These are phyloP conservation scores for Rhinocladiella mackenziei DNA, from an alignment of 2,329 filamentous ascomycete genomes.

Conservation along the genomic window DNA sequence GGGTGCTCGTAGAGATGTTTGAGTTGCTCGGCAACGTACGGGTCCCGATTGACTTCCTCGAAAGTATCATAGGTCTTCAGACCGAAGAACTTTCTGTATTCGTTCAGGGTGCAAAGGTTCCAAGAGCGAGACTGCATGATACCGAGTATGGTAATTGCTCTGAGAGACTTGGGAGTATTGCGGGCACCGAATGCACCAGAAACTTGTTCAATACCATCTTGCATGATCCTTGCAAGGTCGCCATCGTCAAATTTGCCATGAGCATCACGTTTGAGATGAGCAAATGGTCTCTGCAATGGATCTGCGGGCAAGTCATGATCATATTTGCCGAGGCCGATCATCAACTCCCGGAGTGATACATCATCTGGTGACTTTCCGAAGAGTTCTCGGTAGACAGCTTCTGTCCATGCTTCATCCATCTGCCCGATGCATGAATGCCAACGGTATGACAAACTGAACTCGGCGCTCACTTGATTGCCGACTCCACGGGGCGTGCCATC, in stretches of 20 bases:
- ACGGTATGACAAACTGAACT: slow-evolving; percentile 83
- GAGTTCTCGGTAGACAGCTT: slow-evolving; percentile 61
- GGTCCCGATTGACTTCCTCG: slow-evolving; percentile 78
- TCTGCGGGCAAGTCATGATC: slow-evolving; percentile 60
- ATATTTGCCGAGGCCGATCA: slow-evolving; percentile 60
- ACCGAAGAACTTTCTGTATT: slow-evolving; percentile 78
- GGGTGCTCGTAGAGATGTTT: slow-evolving; percentile 65
- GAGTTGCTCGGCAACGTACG: slow-evolving; percentile 62
- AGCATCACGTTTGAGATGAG: slow-evolving; percentile 57
- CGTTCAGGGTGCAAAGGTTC: slow-evolving; percentile 75
- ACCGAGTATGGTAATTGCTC: slow-evolving; percentile 72
- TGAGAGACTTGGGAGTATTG: slow-evolving; percentile 69
- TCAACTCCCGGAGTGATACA: slow-evolving; percentile 58
- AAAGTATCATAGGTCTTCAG: slow-evolving; percentile 72
- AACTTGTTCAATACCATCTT: slow-evolving; percentile 65
- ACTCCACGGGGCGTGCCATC: slow-evolving; percentile 63
- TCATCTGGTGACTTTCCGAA: slow-evolving; percentile 58
- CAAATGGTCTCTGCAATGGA: slow-evolving; percentile 65
- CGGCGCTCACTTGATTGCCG: slow-evolving; percentile 77
- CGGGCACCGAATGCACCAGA: slow-evolving; percentile 65
- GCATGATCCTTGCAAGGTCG: slow-evolving; percentile 67
- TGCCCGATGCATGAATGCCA: slow-evolving; percentile 77
- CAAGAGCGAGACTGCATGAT: slow-evolving; percentile 73
- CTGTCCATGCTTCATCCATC: slow-evolving; percentile 77
- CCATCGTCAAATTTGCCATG: slow-evolving; percentile 71